Evolutionary conservation across 129 eudicot genomes (phyloP).

Genomic region (Heracleum sosnowskyi): DNA sequence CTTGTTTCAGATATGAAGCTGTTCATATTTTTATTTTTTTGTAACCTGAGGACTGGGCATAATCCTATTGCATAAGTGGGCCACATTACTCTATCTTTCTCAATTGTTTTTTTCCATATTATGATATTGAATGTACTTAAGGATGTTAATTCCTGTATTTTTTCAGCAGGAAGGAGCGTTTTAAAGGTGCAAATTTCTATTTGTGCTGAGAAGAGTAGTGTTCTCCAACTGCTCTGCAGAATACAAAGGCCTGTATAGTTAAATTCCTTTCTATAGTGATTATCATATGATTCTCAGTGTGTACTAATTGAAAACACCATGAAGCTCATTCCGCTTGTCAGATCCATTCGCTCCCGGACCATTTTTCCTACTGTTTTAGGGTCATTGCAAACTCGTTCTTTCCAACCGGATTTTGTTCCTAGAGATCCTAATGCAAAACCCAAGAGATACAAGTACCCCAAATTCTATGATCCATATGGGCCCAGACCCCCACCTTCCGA

Average conservation of each 20-base stretch:
- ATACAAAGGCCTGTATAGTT: not conserved
- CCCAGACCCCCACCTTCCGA: slow-evolving; percentile 76
- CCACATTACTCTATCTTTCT: not conserved
- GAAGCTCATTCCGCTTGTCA: slow-evolving; percentile 37
- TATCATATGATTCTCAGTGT: slow-evolving; percentile 13
- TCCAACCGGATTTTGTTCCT: slow-evolving; percentile 53
- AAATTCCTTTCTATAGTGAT: not conserved
- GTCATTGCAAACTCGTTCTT: slow-evolving; percentile 48
- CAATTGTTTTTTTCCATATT: not conserved
- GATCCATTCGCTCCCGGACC: slow-evolving; percentile 20
- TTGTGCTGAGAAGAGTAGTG: not conserved
- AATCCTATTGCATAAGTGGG: too few species aligned
- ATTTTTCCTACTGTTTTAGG: slow-evolving; percentile 23
- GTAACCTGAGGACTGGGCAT: not conserved
- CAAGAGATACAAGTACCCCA: slow-evolving; percentile 52
- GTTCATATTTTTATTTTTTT: not conserved
- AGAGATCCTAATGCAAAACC: slow-evolving; percentile 54
- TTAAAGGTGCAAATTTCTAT: not conserved
- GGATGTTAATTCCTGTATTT: not conserved
- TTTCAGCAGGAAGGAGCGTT: not conserved
- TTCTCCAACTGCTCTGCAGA: not conserved
- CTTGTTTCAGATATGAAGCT: not conserved
- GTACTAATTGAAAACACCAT: slow-evolving; percentile 24
- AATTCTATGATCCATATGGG: slow-evolving; percentile 61
- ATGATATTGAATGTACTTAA: not conserved